A percentile compares a stretch with the other conserved stretches of the same genome.
Evolutionary conservation across 164 flowering plant species (phyloP).

Genomic region (Vitis labrusca): DNA sequence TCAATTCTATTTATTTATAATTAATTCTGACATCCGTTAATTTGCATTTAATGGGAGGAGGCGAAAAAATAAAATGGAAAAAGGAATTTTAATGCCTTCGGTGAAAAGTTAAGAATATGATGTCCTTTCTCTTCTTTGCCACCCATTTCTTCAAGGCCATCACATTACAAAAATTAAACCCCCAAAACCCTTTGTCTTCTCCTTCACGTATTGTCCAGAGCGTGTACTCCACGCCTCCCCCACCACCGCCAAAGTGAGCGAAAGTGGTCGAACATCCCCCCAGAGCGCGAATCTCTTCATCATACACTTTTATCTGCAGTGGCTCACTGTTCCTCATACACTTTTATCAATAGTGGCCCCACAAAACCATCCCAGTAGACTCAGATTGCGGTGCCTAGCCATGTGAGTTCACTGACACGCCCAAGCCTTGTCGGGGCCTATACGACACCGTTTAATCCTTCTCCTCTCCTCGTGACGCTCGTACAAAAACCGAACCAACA

Average conservation of each 20-base stretch:
- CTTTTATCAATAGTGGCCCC: background rate
- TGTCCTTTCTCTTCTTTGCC: no score
- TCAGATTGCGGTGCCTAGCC: background rate
- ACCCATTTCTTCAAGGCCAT: background rate
- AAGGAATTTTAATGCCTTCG: background rate
- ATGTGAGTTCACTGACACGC: slow-evolving; percentile 33
- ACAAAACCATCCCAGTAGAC: background rate
- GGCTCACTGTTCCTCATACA: background rate
- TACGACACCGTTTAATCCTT: background rate
- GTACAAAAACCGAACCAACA: no score
- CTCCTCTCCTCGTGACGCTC: slow-evolving; percentile 12
- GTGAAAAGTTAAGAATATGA: slow-evolving; percentile 4
- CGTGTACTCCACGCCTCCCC: no score
- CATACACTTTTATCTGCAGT: no score
- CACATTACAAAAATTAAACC: background rate
- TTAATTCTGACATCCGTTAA: no score
- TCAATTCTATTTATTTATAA: no score
- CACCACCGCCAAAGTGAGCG: no score
- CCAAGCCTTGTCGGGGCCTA: slow-evolving; percentile 20
- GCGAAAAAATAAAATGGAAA: no score
- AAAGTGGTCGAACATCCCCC: no score
- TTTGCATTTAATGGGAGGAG: no score
- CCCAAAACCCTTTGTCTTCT: background rate
- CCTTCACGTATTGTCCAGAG: no score
- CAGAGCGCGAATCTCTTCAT: no score